These are phyloP conservation scores for Talaromyces liani DNA, from an alignment of 495 filamentous ascomycete species.

Conservation along the genomic window DNA sequence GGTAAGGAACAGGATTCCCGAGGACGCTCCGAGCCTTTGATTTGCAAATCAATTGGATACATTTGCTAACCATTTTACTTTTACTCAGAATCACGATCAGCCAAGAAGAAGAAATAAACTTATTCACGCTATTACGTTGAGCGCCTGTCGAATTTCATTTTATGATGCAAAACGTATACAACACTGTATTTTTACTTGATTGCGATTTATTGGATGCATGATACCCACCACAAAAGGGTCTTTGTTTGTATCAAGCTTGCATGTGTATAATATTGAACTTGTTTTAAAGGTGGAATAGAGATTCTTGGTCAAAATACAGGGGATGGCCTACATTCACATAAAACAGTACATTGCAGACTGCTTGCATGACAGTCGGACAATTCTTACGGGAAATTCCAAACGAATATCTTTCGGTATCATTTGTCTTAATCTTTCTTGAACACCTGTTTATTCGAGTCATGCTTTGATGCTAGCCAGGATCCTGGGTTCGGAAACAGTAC, in stretches of 20 bases:
- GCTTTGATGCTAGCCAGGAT: no score
- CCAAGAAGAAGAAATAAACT: slow-evolving; percentile 38
- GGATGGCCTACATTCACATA: no score
- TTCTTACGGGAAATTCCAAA: no score
- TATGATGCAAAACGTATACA: not conserved
- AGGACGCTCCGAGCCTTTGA: not conserved
- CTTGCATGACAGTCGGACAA: no score
- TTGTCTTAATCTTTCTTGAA: no score
- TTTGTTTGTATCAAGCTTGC: not conserved
- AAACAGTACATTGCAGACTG: no score
- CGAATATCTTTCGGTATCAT: no score
- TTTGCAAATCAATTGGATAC: not conserved
- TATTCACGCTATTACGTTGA: not conserved
- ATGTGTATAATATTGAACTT: not conserved
- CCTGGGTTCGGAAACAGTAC: no score
- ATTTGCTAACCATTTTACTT: not conserved
- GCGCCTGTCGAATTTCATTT: not conserved
- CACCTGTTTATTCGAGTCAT: no score
- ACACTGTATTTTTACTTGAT: not conserved
- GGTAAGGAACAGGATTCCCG: slow-evolving; percentile 38
- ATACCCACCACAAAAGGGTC: not conserved
- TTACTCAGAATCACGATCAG: slow-evolving; percentile 28
- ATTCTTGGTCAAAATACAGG: no score
- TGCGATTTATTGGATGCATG: not conserved
- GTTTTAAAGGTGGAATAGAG: not conserved